Base-by-base conservation (phyloP, 768 basidiomycete genomes). In the Clitopilus hobsonii region DNA sequence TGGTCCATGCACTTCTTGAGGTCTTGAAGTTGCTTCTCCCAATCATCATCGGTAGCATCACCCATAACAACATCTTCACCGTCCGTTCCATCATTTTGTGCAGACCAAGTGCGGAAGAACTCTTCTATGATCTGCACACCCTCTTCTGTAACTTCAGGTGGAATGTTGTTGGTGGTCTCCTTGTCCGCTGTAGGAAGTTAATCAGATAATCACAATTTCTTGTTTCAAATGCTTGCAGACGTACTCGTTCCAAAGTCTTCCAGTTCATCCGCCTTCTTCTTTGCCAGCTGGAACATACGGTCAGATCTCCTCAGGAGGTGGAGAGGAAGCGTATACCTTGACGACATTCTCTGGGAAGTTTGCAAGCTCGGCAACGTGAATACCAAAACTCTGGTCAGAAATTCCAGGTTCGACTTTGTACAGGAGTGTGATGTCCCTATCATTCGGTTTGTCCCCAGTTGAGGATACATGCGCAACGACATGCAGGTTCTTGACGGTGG, bases 361-460 rank as follows among this genome's bases (percentile, higher is more conserved):
- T 3, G 96, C 96, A n/a, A 98, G 76, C 66, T 94, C 82, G 0
- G 97, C 97, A 14, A 99, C 97, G 62, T 98, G 94, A 25, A 99
- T 98, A 70, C 96, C 97, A 64, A 98, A 98, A 66, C 93, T 96
- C 70, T 98, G 96, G 66, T 98, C 96, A 45, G 91, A 94, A 20
- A 97, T 81, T 13, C 95, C 96, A 20, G 90, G 89, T 61, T 93
- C 86, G 23, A 98, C 95, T 68, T 94, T 94, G 72, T 98, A 98
- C 45, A 98, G 71, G 52, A 98, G 73, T 0, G 94, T 95, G 50
- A 98, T 98, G 59, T 96, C 92, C 41, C 85, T 71, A 47, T 76
- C 72, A 28, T 69, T 71, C 54, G 84, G 79, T 23, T 86, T 84
- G 58, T 86, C 82, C 64, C 90, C 89, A 26, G 88, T 73, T 53